phyloP scores from a whole-genome alignment of 768 basidiomycete species.

The Lanmaoa rubissima region DNA sequence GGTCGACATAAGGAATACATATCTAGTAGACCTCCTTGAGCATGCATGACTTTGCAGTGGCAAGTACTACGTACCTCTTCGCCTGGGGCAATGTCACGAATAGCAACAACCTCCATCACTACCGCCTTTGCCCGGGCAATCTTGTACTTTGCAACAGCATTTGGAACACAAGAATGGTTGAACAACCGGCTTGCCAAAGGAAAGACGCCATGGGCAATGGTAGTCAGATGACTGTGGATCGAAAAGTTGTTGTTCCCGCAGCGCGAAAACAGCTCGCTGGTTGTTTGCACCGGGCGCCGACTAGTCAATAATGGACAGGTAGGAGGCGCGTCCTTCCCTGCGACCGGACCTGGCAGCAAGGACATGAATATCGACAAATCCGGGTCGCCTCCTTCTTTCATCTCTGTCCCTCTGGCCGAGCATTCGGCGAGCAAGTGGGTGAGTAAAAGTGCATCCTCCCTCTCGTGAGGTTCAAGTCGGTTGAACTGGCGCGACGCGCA shows the following conservation, averaged over 20 bases:
- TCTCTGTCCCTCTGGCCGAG: conserved; percentile 11
- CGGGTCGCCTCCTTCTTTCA: conserved; percentile 17
- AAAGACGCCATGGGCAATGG: conserved; percentile 73
- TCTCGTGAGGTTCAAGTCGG: conserved; percentile 50
- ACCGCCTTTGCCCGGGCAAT: conserved; percentile 39
- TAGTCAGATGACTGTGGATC: conserved; percentile 67
- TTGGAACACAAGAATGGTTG: conserved; percentile 81
- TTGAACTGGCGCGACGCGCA: conserved; percentile 46
- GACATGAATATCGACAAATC: conserved; percentile 39
- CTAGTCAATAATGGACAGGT: conserved; percentile 33
- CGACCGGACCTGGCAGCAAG: conserved; percentile 44
- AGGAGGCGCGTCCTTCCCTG: conserved; percentile 25
- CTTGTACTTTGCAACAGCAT: conserved; percentile 62
- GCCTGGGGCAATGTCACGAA: conserved; percentile 51
- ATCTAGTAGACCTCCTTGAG: conserved; percentile 43
- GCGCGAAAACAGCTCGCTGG: conserved; percentile 46
- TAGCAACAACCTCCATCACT: conserved; percentile 62
- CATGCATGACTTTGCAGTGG: not conserved
- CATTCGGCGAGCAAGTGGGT: conserved; percentile 56
- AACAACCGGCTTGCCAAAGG: conserved; percentile 76
- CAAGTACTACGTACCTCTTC: conserved; percentile 57
- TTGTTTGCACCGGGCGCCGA: conserved; percentile 21
- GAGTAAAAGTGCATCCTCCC: conserved; percentile 60
- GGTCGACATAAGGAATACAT: conserved; percentile 74
- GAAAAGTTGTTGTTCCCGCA: conserved; percentile 84